Evolutionary conservation across 108 stramenopile species (phyloP).

Genomic region (Tribonema minus): DNA sequence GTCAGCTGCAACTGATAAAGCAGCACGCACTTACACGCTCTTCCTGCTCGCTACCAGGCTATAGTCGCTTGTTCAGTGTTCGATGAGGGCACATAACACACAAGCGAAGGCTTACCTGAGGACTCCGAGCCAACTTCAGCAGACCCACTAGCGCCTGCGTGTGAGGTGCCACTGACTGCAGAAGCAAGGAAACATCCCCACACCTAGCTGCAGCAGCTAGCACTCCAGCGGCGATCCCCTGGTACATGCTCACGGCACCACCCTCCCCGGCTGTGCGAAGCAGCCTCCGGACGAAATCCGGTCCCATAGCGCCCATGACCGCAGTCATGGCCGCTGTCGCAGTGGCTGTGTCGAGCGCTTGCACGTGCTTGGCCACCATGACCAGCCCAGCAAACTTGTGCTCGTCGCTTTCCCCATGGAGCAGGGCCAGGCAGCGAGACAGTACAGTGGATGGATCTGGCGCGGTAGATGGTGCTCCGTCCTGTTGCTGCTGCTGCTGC

Average conservation of each 20-base stretch:
- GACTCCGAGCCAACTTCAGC: not conserved
- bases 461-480: too few relatives aligned
- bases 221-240: constrained; percentile 27
- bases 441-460: too few relatives aligned
- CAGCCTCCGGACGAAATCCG: constrained; percentile 24
- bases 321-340: not conserved
- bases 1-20: too few relatives aligned
- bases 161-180: not conserved
- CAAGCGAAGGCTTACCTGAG: too few relatives aligned
- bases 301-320: constrained; percentile 13
- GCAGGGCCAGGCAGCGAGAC: constrained; percentile 50
- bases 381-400: constrained; percentile 51
- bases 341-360: not conserved
- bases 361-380: constrained; percentile 47
- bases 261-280: constrained; percentile 7
- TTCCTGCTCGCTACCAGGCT: too few relatives aligned
- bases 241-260: constrained; percentile 2
- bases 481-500: too few relatives aligned
- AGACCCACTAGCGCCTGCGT: not conserved
- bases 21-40: too few relatives aligned
- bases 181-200: not conserved
- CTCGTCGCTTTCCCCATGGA: constrained; percentile 29
- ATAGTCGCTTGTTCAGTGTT: too few relatives aligned
- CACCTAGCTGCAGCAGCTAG: constrained; percentile 8
- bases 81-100: too few relatives aligned